Evolutionary conservation across 495 filamentous ascomycete genomes (phyloP).

Genomic region (Lasiosphaeris hirsuta): DNA sequence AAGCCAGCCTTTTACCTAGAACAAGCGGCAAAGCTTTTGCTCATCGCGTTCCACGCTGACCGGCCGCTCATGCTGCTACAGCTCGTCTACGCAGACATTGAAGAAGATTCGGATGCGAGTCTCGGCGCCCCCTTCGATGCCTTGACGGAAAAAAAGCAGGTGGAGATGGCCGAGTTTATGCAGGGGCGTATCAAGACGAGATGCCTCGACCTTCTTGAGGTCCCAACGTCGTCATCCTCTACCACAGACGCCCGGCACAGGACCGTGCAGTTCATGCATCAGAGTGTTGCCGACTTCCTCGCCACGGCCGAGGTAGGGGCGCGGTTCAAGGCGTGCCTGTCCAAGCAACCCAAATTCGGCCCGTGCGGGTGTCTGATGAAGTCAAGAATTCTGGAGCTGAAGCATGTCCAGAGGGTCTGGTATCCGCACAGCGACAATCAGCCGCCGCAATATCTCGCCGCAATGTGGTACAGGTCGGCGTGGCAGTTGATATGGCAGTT

Average conservation of each 20-base stretch:
- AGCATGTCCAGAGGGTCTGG: too few relatives aligned
- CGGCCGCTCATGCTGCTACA: not conserved
- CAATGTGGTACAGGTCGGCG: too few relatives aligned
- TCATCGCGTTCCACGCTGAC: not conserved
- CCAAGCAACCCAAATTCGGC: too few relatives aligned
- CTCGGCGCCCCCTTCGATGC: too few relatives aligned
- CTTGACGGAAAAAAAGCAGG: not conserved
- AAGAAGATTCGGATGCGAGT: not conserved
- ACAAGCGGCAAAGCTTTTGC: not conserved
- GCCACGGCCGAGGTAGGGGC: too few relatives aligned
- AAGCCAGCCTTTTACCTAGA: not conserved
- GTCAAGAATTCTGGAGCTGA: too few relatives aligned
- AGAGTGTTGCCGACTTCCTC: conserved; percentile 4
- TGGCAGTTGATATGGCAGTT: too few relatives aligned
- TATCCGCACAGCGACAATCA: too few relatives aligned
- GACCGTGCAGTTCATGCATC: conserved; percentile 1
- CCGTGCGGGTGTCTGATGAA: too few relatives aligned
- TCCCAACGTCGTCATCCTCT: too few relatives aligned
- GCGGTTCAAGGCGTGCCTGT: too few relatives aligned
- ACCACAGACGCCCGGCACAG: not conserved
- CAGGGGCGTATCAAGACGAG: conserved; percentile 1
- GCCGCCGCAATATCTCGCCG: too few relatives aligned
- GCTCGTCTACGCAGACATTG: not conserved
- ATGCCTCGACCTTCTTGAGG: conserved; percentile 1
- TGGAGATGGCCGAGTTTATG: not conserved